Conservation (phyloP, 306 rosid genomes). For the Arachis hypogaea region DNA sequence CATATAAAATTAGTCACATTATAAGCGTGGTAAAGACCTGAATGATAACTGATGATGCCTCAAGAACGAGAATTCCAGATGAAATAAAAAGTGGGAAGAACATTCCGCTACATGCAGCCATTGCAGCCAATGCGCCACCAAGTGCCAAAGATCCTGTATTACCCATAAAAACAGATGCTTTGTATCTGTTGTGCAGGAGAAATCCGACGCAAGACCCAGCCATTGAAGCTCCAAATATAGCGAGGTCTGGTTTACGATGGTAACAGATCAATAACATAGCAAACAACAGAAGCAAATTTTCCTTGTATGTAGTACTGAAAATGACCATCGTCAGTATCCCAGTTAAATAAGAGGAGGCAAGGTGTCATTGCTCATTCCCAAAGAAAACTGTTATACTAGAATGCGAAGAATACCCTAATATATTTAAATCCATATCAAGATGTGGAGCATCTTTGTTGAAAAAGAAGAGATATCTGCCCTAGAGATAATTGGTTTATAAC, state of each 20-base stretch:
- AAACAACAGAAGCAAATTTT: slow-evolving; percentile 27
- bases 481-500: slow-evolving; percentile 18
- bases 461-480: slow-evolving; percentile 1
- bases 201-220: slow-evolving; percentile 99
- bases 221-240: slow-evolving; percentile 97
- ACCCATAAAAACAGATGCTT: slow-evolving; percentile 91
- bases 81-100: slow-evolving; percentile 84
- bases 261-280: slow-evolving; percentile 26
- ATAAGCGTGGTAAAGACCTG: slow-evolving; percentile 57
- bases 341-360: slow-evolving; percentile 16
- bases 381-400: slow-evolving; percentile 9
- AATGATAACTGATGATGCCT: slow-evolving; percentile 69
- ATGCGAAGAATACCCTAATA: slow-evolving; percentile 26
- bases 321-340: slow-evolving; percentile 16
- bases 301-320: slow-evolving; percentile 13
- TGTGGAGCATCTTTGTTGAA: slow-evolving; percentile 11
- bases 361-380: neutral
- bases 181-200: slow-evolving; percentile 90
- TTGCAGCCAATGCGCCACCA: slow-evolving; percentile 93
- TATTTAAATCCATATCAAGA: slow-evolving; percentile 33
- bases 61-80: slow-evolving; percentile 72
- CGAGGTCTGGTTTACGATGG: slow-evolving; percentile 67
- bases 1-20: neutral
- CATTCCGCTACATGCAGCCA: slow-evolving; percentile 98
- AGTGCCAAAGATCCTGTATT: slow-evolving; percentile 90